Conservation (phyloP, 176 grass and related monocot species). For the Oryza brachyantha region DNA sequence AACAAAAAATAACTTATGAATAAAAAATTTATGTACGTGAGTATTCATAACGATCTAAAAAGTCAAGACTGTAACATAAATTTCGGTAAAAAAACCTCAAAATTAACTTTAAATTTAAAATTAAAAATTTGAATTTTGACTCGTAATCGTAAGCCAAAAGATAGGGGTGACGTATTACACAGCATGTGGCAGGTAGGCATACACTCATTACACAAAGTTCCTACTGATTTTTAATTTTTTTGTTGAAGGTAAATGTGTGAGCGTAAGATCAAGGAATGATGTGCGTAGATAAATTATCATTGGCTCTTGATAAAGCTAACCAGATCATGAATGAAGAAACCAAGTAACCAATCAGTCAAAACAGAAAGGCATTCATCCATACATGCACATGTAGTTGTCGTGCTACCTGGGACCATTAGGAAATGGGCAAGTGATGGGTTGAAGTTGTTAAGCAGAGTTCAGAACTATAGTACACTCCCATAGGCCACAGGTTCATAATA, state of each 20-base stretch:
- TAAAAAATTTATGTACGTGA: too few species aligned
- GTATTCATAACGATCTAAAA: too few species aligned
- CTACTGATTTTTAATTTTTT: background rate
- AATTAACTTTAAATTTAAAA: too few species aligned
- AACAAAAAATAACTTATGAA: too few species aligned
- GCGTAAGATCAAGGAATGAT: background rate
- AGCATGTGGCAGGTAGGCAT: background rate
- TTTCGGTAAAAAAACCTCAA: too few species aligned
- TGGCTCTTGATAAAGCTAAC: slow-evolving; percentile 14
- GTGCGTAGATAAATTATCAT: background rate
- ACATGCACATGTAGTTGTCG: background rate
- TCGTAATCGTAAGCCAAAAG: too few species aligned
- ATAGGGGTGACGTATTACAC: too few species aligned
- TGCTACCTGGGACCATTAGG: background rate
- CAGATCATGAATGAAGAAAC: slow-evolving; percentile 9
- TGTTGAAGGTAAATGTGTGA: background rate
- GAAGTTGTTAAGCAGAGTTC: background rate
- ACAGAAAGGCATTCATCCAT: background rate
- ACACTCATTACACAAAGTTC: background rate
- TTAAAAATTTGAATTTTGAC: too few species aligned
- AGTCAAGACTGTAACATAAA: too few species aligned
- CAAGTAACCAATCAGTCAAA: background rate
- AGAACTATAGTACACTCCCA: background rate
- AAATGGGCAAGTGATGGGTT: slow-evolving; percentile 27
- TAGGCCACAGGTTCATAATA: background rate